Percentiles rank a stretch among this genome's conserved stretches.
Evolutionary conservation across 805 yeast genomes (phyloP).

Genomic region (Debaryomyces tyrocola): DNA sequence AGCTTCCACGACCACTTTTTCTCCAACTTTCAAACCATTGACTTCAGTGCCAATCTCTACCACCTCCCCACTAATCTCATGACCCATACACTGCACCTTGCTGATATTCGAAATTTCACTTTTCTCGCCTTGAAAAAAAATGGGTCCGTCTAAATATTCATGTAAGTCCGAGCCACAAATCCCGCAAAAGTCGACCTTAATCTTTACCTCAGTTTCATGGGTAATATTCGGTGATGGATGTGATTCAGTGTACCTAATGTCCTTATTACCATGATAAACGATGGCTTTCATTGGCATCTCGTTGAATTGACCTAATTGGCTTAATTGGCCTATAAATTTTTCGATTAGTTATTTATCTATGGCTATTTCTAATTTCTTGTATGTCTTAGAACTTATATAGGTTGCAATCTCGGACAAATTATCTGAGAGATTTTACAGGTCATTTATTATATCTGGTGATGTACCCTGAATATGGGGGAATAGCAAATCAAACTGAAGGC

Average conservation of each 20-base stretch:
- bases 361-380: too few species aligned
- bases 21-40: conserved; percentile 55
- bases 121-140: conserved; percentile 37
- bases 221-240: background rate
- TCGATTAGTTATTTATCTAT: too few species aligned
- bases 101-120: conserved; percentile 48
- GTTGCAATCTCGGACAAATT: background rate
- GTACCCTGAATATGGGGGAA: too few species aligned
- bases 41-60: conserved; percentile 59
- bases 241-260: background rate
- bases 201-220: conserved; percentile 39
- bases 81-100: conserved; percentile 41
- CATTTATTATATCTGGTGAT: background rate
- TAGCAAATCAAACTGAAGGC: too few species aligned
- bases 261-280: background rate
- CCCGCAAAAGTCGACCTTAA: conserved; percentile 62
- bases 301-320: too few species aligned
- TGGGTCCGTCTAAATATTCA: conserved; percentile 57
- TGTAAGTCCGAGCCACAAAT: conserved; percentile 65
- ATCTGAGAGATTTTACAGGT: background rate
- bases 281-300: background rate
- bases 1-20: conserved; percentile 65
- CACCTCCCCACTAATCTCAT: conserved; percentile 65
- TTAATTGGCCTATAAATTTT: too few species aligned
- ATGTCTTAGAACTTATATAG: too few species aligned